A percentile compares a stretch with the other conserved stretches of the same genome.
phyloP scores from a whole-genome alignment of 352 stramenopile genomes.

The Globisporangium middletonii region DNA sequence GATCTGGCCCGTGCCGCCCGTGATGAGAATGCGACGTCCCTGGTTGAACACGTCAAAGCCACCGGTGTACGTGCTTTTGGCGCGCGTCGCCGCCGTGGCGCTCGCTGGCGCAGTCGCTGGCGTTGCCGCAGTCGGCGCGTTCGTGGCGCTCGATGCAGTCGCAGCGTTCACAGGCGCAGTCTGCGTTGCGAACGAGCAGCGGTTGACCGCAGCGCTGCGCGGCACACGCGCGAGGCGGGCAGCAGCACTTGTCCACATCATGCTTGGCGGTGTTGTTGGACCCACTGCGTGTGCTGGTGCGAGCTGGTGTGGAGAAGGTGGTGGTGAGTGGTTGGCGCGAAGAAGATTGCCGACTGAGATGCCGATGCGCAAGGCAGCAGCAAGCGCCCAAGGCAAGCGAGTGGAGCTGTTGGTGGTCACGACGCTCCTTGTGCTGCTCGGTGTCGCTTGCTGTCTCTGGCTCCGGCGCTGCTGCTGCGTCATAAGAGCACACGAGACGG shows the following conservation, averaged over 20 bases:
- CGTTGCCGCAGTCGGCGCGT: too few relatives aligned
- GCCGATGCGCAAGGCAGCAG: background rate
- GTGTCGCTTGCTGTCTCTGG: too few relatives aligned
- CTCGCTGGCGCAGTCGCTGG: slow-evolving; percentile 1
- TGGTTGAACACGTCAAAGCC: slow-evolving; percentile 52
- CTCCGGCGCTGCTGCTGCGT: background rate
- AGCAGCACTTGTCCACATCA: slow-evolving; percentile 3
- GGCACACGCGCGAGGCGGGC: slow-evolving; percentile 9
- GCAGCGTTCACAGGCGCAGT: slow-evolving; percentile 8
- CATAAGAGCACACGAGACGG: slow-evolving; percentile 7
- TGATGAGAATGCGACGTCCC: slow-evolving; percentile 63
- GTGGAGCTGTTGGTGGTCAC: background rate
- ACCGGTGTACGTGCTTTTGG: slow-evolving; percentile 38
- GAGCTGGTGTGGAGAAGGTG: background rate
- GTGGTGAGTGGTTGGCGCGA: background rate
- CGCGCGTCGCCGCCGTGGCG: slow-evolving; percentile 9
- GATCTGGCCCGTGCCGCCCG: slow-evolving; percentile 77
- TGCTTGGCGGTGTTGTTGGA: too few relatives aligned
- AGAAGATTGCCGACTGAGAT: slow-evolving; percentile 8
- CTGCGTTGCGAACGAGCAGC: slow-evolving; percentile 11
- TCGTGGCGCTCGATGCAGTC: background rate
- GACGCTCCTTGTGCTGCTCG: background rate
- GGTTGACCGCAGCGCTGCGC: background rate
- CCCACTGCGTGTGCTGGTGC: background rate
- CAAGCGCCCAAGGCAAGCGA: background rate